A percentile compares a stretch with the other conserved stretches of the same genome.
Conservation (phyloP, 768 basidiomycete species). For the Termitomyces sp. region DNA sequence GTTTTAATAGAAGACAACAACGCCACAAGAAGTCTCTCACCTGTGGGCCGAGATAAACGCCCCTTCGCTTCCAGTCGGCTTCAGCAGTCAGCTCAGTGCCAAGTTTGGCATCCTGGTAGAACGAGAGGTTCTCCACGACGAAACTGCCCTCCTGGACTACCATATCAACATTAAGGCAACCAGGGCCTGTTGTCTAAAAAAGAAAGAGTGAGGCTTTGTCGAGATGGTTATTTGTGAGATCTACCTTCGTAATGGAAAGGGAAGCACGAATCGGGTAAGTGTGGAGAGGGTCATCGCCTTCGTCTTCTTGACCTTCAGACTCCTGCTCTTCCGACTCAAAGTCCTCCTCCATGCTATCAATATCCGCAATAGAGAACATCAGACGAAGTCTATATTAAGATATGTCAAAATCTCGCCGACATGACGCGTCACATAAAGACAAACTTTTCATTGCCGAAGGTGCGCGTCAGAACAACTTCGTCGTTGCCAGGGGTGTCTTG, state of each 20-base stretch:
- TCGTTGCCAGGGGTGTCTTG: slow-evolving; percentile 68
- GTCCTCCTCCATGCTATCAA: slow-evolving; percentile 45
- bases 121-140: slow-evolving; percentile 86
- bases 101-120: slow-evolving; percentile 66
- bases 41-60: slow-evolving; percentile 89
- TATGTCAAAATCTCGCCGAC: background rate
- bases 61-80: slow-evolving; percentile 90
- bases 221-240: slow-evolving; percentile 1
- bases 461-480: slow-evolving; percentile 76
- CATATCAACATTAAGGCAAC: slow-evolving; percentile 76
- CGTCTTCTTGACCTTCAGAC: slow-evolving; percentile 20
- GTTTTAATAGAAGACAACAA: background rate
- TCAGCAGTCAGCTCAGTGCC: slow-evolving; percentile 81
- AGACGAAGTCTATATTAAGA: slow-evolving; percentile 63
- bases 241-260: slow-evolving; percentile 81
- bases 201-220: background rate
- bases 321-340: slow-evolving; percentile 22
- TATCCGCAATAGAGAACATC: slow-evolving; percentile 91
- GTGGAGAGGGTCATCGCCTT: slow-evolving; percentile 23
- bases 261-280: slow-evolving; percentile 75
- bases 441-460: slow-evolving; percentile 87
- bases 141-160: slow-evolving; percentile 76
- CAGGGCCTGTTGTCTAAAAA: slow-evolving; percentile 42
- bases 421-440: slow-evolving; percentile 22
- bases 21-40: slow-evolving; percentile 27